Conservation (phyloP, 352 stramenopile species). For the Paralagenidium karlingii region DNA sequence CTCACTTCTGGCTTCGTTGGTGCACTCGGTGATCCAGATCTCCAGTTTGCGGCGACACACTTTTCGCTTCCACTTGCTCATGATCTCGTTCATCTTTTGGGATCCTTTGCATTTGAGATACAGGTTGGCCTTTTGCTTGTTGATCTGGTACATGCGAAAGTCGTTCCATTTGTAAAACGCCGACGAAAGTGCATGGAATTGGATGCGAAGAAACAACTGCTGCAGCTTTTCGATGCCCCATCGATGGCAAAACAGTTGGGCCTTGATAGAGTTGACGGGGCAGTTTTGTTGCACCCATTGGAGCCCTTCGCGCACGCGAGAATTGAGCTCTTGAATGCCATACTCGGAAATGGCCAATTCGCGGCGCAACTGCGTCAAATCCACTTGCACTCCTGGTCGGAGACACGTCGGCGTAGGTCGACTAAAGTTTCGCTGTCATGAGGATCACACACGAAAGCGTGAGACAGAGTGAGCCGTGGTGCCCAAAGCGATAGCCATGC, state of each 20-base stretch:
- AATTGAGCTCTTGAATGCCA: constrained; percentile 60
- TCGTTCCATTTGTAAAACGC: constrained; percentile 58
- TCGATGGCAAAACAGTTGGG: constrained; percentile 74
- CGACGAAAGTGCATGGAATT: constrained; percentile 48
- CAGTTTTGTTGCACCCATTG: constrained; percentile 81
- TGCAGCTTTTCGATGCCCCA: constrained; percentile 81
- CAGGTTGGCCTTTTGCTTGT: constrained; percentile 62
- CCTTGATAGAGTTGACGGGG: constrained; percentile 62
- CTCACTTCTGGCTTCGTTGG: constrained; percentile 40
- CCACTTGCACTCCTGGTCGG: constrained; percentile 26
- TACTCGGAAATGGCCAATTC: constrained; percentile 73
- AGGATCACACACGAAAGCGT: background rate
- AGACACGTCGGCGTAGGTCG: constrained; percentile 45
- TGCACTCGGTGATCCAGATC: constrained; percentile 34
- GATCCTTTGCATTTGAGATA: constrained; percentile 79
- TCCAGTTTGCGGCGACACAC: constrained; percentile 25
- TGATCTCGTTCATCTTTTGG: constrained; percentile 53
- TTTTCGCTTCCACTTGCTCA: constrained; percentile 46
- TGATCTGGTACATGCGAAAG: constrained; percentile 54
- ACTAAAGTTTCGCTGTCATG: constrained; percentile 11
- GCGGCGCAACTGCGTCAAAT: constrained; percentile 41
- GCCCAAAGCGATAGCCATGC: background rate
- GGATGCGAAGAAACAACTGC: constrained; percentile 48
- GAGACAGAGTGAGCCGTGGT: background rate
- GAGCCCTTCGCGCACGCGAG: constrained; percentile 61